Conservation (phyloP, 192 early-diverging fungal genomes). For the Podila epigama region DNA sequence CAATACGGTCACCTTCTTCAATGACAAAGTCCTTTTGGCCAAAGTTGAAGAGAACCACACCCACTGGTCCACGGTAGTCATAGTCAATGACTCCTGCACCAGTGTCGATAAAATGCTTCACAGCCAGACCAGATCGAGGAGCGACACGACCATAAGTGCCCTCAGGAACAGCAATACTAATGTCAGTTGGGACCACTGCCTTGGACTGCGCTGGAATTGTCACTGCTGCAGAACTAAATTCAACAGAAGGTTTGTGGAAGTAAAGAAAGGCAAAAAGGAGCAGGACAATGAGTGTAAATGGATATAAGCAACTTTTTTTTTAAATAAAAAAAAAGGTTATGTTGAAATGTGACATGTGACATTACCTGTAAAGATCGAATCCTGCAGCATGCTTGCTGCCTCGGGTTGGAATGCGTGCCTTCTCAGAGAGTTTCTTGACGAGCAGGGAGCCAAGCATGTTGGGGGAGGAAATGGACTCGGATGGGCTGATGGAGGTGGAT, state of each 20-base stretch:
- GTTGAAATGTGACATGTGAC: not conserved
- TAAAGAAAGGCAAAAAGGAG: not conserved
- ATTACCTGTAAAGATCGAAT: conserved; percentile 88
- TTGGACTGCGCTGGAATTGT: conserved; percentile 82
- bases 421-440: conserved; percentile 74
- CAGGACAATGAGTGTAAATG: not conserved
- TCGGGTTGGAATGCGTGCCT: conserved; percentile 80
- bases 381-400: conserved; percentile 88
- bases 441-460: conserved; percentile 55
- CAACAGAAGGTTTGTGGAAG: not conserved
- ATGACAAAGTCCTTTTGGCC: conserved; percentile 74
- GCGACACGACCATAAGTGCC: conserved; percentile 97
- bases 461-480: not conserved
- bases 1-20: conserved; percentile 91
- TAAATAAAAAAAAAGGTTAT: not conserved
- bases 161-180: conserved; percentile 82
- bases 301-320: not conserved
- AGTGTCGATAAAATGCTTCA: conserved; percentile 88
- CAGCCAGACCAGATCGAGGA: conserved; percentile 89
- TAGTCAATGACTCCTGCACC: conserved; percentile 93
- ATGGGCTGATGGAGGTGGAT: not conserved
- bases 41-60: conserved; percentile 92
- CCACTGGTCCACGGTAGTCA: conserved; percentile 78
- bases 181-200: conserved; percentile 84
- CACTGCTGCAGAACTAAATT: conserved; percentile 57